Conservation (phyloP, 441 rosid genomes). For the Erodium chrysanthum region DNA sequence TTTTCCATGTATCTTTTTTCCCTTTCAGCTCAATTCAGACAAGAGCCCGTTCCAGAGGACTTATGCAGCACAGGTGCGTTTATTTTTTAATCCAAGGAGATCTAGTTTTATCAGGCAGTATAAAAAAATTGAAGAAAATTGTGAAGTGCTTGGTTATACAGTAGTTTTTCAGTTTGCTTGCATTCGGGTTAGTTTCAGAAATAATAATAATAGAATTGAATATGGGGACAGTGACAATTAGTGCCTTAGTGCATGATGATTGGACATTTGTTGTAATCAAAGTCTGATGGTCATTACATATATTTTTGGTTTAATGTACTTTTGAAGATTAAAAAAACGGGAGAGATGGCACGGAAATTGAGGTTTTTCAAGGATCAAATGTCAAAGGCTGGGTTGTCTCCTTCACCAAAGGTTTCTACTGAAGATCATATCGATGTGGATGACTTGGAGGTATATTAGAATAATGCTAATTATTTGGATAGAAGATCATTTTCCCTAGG, state of each 20-base stretch:
- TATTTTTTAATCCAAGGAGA: neutral
- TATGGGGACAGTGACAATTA: neutral
- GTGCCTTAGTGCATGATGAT: neutral
- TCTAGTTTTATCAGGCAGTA: neutral
- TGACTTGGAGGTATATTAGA: constrained; percentile 36
- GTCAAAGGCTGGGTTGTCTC: constrained; percentile 38
- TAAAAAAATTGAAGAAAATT: neutral
- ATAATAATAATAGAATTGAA: neutral
- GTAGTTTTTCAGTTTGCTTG: neutral
- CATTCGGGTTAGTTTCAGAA: neutral
- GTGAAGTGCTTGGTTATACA: neutral
- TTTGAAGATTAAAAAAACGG: constrained; percentile 41
- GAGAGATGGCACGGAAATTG: constrained; percentile 41
- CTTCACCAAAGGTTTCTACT: constrained; percentile 19
- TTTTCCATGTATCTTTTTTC: neutral
- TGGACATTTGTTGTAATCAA: neutral
- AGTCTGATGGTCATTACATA: neutral
- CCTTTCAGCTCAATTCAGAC: constrained; percentile 41
- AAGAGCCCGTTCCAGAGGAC: constrained; percentile 53
- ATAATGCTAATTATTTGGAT: neutral
- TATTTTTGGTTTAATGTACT: neutral
- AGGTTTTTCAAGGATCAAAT: constrained; percentile 49
- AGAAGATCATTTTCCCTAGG: neutral
- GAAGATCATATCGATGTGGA: constrained; percentile 28
- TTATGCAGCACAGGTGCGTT: constrained; percentile 44